A percentile compares a stretch with the other conserved stretches of the same genome.
These are phyloP conservation scores for Truncatella angustata DNA, from an alignment of 2,329 filamentous ascomycete genomes.

Conservation along the genomic window DNA sequence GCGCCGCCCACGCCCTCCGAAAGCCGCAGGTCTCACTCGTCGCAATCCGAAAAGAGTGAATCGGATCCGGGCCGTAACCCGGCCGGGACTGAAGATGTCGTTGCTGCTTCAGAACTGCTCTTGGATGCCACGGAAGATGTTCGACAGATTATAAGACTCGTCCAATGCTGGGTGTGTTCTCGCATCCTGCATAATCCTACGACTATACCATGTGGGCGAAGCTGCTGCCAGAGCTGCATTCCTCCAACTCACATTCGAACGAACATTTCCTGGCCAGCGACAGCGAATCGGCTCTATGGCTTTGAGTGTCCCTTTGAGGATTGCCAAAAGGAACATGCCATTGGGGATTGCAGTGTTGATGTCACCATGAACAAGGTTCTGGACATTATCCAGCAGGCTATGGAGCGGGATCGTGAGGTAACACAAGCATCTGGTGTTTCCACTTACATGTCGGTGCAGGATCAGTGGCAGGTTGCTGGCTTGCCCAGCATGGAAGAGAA, in stretches of 20 bases:
- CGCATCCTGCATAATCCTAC: conserved; percentile 65
- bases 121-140: conserved; percentile 53
- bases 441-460: conserved; percentile 35
- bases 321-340: conserved; percentile 70
- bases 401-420: conserved; percentile 39
- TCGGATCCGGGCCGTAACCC: conserved; percentile 15
- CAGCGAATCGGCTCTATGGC: conserved; percentile 63
- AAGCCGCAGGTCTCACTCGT: conserved; percentile 14
- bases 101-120: conserved; percentile 19
- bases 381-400: conserved; percentile 53
- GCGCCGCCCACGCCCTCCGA: conserved; percentile 18
- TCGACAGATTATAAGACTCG: conserved; percentile 65
- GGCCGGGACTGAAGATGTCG: conserved; percentile 17
- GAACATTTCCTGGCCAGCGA: conserved; percentile 76
- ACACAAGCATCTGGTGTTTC: conserved; percentile 34
- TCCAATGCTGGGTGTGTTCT: conserved; percentile 77
- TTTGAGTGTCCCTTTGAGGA: conserved; percentile 71
- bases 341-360: conserved; percentile 74
- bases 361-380: conserved; percentile 74
- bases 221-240: conserved; percentile 72
- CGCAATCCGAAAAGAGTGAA: conserved; percentile 17
- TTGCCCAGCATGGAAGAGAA: conserved; percentile 37
- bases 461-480: conserved; percentile 40
- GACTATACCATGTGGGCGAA: conserved; percentile 78
- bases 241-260: conserved; percentile 62